phyloP scores from a whole-genome alignment of 2,329 filamentous ascomycete genomes.

The Xylogone sp. region DNA sequence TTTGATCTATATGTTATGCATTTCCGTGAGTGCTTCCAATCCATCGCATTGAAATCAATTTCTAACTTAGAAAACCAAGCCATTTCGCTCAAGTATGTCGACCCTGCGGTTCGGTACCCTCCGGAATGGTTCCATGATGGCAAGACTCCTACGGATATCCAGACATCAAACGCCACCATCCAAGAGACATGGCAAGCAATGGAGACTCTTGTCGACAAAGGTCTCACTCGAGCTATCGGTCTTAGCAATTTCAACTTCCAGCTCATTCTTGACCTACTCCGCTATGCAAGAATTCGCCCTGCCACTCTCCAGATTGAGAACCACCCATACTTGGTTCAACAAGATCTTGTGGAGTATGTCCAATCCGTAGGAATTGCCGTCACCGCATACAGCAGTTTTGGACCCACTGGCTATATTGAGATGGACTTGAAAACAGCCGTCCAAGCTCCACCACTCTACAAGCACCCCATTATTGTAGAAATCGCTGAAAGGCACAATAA shows the following conservation, averaged over 20 bases:
- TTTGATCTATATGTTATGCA: conserved; percentile 89
- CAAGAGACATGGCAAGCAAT: conserved; percentile 81
- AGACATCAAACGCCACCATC: conserved; percentile 65
- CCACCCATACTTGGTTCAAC: conserved; percentile 83
- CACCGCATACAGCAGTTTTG: conserved; percentile 83
- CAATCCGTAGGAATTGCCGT: conserved; percentile 67
- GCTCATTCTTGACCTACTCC: conserved; percentile 74
- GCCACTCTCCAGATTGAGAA: conserved; percentile 85
- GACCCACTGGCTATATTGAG: conserved; percentile 74
- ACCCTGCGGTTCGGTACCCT: conserved; percentile 74
- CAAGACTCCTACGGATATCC: conserved; percentile 61
- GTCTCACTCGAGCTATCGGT: conserved; percentile 70
- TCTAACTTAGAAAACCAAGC: conserved; percentile 74
- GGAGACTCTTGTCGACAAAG: conserved; percentile 67
- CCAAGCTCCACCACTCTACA: conserved; percentile 64
- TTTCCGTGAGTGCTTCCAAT: conserved; percentile 50
- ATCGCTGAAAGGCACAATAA: conserved; percentile 69
- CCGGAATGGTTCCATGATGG: conserved; percentile 72
- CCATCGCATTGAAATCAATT: conserved; percentile 69
- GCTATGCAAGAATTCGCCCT: conserved; percentile 70
- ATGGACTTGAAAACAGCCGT: conserved; percentile 67
- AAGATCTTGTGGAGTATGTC: conserved; percentile 65
- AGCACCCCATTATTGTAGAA: conserved; percentile 59
- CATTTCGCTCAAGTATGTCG: conserved; percentile 79
- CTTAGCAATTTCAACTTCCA: conserved; percentile 80